Base-by-base conservation (phyloP, 2,329 filamentous ascomycete species). In the Hypoxylon sp. region DNA sequence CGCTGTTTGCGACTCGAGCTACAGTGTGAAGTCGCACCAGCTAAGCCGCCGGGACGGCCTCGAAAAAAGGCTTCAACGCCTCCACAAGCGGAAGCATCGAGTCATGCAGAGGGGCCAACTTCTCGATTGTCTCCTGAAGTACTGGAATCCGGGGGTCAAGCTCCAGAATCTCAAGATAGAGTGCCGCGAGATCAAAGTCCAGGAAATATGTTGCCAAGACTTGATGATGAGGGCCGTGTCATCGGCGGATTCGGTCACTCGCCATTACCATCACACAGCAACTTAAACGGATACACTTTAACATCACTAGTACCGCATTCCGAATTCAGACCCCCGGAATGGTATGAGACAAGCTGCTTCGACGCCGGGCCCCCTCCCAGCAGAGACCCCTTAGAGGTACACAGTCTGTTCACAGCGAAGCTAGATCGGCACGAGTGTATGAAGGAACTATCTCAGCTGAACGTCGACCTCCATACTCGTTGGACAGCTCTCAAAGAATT, bases 361-460 rank as follows among this genome's bases (percentile, higher is more conserved):
- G 53, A 61, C 30, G 2, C 49, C 11, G 64, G 22, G 3, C 11
- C 14, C 2, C 8, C 55, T 7, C 46, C 65, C 2, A 35, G 7
- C 14, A 40, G 62, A 25, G 66, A 71, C n/a, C 69, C 56, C 6
- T 27, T 71, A 11, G 67, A 69, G 6, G 57, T 61, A 7, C 67
- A 67, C 37, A 70, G 40, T 35, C 61, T 70, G 51, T 69, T 71
- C 25, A 61, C 64, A 0, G 61, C 22, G 25, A 72, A 62, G 20
- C 35, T 71, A 2, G 68, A 71, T 27, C 62, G 61, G 11, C 65
- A 72, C 33, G 66, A 70, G 44, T 73, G 71, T 27, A 37, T 73
- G 17, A 70, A 68, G 17, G 71, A 73, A 27, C 60, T 73, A 33
- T 73, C 71, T 0, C 61, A 69, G 27, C 53, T 73, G 11, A 72